These are phyloP conservation scores for Termitomyces sp. DNA, from an alignment of 768 basidiomycete genomes.

Conservation along the genomic window DNA sequence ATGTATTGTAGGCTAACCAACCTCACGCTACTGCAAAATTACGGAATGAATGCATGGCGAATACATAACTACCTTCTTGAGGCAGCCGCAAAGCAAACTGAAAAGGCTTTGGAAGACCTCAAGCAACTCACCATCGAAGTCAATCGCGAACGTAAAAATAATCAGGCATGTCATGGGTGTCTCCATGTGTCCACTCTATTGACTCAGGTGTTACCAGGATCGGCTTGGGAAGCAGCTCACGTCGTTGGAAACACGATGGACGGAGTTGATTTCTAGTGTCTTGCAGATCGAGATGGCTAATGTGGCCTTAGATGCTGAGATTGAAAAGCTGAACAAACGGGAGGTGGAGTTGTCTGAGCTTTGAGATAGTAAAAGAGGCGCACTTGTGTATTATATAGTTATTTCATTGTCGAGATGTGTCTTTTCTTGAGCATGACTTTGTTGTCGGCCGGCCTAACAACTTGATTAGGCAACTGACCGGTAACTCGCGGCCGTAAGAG, in stretches of 20 bases:
- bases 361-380: slow-evolving; percentile 11
- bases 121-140: slow-evolving; percentile 78
- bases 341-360: slow-evolving; percentile 58
- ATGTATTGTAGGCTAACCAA: slow-evolving; percentile 64
- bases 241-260: slow-evolving; percentile 84
- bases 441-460: slow-evolving; percentile 12
- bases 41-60: slow-evolving; percentile 89
- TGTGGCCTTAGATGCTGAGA: slow-evolving; percentile 78
- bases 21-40: slow-evolving; percentile 74
- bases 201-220: slow-evolving; percentile 41
- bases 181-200: background rate
- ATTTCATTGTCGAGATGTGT: background rate
- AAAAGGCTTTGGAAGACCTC: slow-evolving; percentile 70
- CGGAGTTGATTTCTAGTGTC: slow-evolving; percentile 84
- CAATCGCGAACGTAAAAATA: slow-evolving; percentile 85
- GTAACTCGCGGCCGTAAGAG: slow-evolving; percentile 12
- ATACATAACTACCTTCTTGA: slow-evolving; percentile 89
- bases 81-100: slow-evolving; percentile 64
- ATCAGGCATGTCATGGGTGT: slow-evolving; percentile 48
- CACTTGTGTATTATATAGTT: slow-evolving; percentile 2
- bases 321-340: slow-evolving; percentile 51
- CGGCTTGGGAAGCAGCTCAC: slow-evolving; percentile 75
- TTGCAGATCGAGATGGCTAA: slow-evolving; percentile 97
- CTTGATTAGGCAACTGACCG: slow-evolving; percentile 10
- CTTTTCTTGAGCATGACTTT: background rate